These are phyloP conservation scores for Vitis hybrid DNA, from an alignment of 177 flowering plant genomes.

Conservation along the genomic window DNA sequence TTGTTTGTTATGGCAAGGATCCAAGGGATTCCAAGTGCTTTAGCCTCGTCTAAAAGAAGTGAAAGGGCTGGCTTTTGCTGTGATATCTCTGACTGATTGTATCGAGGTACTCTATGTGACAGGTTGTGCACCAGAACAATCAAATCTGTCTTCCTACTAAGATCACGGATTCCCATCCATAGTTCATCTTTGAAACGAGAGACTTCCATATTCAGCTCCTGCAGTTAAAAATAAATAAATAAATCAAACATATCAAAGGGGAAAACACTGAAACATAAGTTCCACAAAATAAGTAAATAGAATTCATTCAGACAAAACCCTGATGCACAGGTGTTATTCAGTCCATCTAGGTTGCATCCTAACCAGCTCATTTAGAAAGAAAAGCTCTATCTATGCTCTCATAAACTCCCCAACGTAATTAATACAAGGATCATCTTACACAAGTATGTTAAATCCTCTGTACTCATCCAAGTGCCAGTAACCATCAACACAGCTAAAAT, in stretches of 20 bases:
- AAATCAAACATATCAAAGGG: neutral
- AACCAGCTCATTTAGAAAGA: neutral
- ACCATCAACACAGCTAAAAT: no score
- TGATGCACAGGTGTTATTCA: neutral
- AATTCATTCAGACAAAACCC: neutral
- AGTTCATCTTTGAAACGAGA: constrained; percentile 73
- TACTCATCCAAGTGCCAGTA: no score
- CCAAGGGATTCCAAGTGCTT: constrained; percentile 93
- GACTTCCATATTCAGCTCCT: constrained; percentile 76
- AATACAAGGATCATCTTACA: no score
- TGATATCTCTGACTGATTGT: constrained; percentile 38
- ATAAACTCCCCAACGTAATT: neutral
- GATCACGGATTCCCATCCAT: constrained; percentile 88
- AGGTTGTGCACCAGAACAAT: constrained; percentile 93
- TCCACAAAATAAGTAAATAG: neutral
- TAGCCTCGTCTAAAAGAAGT: constrained; percentile 81
- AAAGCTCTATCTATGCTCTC: neutral
- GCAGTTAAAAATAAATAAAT: constrained; percentile 20
- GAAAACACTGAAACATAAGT: neutral
- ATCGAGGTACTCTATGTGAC: constrained; percentile 79
- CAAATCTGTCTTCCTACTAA: constrained; percentile 77
- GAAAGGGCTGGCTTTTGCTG: constrained; percentile 72
- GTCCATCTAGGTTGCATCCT: neutral
- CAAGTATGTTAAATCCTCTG: no score
- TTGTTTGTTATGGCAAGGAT: constrained; percentile 92